phyloP scores from a whole-genome alignment of 2,329 filamentous ascomycete genomes.

The Nemania abortiva region DNA sequence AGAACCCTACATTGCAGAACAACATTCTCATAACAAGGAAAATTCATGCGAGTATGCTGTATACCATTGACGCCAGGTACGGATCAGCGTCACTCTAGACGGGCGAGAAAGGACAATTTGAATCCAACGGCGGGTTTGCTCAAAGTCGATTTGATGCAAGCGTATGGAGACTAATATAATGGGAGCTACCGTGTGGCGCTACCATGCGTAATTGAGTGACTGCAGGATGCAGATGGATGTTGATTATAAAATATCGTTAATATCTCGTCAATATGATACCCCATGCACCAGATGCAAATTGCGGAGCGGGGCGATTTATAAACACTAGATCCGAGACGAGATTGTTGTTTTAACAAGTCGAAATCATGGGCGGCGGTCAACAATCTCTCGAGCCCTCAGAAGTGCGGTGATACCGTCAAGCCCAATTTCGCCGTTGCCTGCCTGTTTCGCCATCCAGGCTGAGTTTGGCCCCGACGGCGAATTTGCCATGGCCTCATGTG shows the following conservation, averaged over 20 bases:
- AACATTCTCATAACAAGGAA: neutral
- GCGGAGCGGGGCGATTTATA: neutral
- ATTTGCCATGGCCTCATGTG: constrained; percentile 25
- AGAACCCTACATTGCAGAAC: neutral
- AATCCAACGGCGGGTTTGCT: neutral
- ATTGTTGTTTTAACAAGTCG: neutral
- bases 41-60: neutral
- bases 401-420: constrained; percentile 71
- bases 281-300: neutral
- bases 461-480: constrained; percentile 34
- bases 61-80: neutral
- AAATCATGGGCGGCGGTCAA: constrained; percentile 57
- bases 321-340: neutral
- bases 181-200: neutral
- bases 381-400: constrained; percentile 69
- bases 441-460: constrained; percentile 31
- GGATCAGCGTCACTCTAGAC: neutral
- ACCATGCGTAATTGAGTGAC: neutral
- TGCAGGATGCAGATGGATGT: neutral
- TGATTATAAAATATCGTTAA: neutral
- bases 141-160: neutral
- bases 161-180: neutral
- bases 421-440: constrained; percentile 43
- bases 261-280: neutral
- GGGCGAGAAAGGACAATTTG: neutral